Evolutionary conservation across 352 stramenopile species (phyloP), one percentile per base, ranked within the genome.

Genomic region (Globisporangium okanoganense): DNA sequence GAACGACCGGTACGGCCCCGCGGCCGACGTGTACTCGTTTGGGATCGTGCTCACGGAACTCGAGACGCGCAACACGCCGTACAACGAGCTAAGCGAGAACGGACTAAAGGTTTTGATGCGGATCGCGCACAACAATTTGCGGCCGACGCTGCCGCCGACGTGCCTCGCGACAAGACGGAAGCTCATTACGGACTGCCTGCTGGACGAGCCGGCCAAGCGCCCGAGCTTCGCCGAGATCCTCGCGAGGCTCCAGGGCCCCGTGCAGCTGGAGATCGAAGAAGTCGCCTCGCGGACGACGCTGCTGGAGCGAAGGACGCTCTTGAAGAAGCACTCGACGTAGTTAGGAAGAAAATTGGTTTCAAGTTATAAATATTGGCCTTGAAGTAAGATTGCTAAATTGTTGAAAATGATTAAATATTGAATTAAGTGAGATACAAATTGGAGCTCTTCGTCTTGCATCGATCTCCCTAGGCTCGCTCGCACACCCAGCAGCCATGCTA

Each of bases 1-100:
- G 20, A 94, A 87, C 48, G 87, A 96, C 56, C 75, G 76, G 2
- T 96, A 96, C 61, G 85, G 83, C 1, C 76, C 82, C 0, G 75
- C 77, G 8, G 87, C 87, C 22, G 87, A 96, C 45, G 77, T 96
- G n/a, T 96, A 92, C 62, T 96, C 87, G 38, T 96, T 96, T 40
- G 87, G 85, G 20, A 96, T 96, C 43, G 85, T 96, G 54, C 71
- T 96, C 18, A 96, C 87, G 0, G 85, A 94, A 56, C 79, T 96
- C 22, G 85, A 96, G 61, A 91, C 87, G 4, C 81, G 85, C 27
- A 73, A 81, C 29, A 94, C 83, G 51, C 87, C 87, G 43, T 96
- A 96, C 56, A 73, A 94, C 54, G 87, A 96, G 36, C 70, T 79
- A 24, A 71, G 79, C 3, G 76, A 88, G 56, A 91, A 73, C 10